Base-by-base conservation (phyloP, 768 basidiomycete species). In the Porphyrellus cyaneotinctus region DNA sequence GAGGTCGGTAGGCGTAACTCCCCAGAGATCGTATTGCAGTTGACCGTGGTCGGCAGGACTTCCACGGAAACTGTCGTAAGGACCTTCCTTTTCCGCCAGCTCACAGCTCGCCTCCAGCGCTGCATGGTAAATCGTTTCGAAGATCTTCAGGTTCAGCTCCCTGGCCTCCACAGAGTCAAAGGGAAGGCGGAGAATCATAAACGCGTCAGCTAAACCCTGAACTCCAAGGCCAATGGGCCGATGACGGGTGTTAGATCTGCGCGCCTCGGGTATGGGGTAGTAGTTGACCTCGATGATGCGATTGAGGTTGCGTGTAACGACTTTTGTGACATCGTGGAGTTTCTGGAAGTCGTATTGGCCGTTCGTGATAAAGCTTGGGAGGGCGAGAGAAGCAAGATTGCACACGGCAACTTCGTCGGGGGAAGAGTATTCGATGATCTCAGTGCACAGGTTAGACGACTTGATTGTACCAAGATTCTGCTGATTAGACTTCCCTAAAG, bases 401-500 rank as follows among this genome's bases (percentile, higher is more conserved):
- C 97, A 99, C 30, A 98, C 97, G 33, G 97, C 97, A 33, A 87
- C 91, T 71, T 98, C 97, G 49, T 98, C 97, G 1, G 97, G 93
- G 12, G 95, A 81, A 41, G 93, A 95, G 75, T 97, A 98, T 72
- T 99, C 91, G 70, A 99, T 89, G 69, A 99, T 98, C 70, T 98
- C 97, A 6, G 95, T 98, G 78, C 97, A 99, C 43, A 99, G 78
- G 69, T 99, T 99, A 46, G 95, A 97, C 1, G 94, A 97, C 77
- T 97, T 98, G 85, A 99, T 98, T 9, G 92, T 95, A 28, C 97
- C 97, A 24, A 99, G 79, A 74, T 99, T 97, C 75, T 93, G 85
- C 72, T 99, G 97, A 75, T 99, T 99, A 14, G 95, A 97, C 75
- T 99, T 99, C 61, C 79, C 91, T 95, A 62, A n/a, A 32, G 5